These are phyloP conservation scores for Chrysoporthe austroafricana DNA, from an alignment of 2,329 filamentous ascomycete genomes.

Conservation along the genomic window DNA sequence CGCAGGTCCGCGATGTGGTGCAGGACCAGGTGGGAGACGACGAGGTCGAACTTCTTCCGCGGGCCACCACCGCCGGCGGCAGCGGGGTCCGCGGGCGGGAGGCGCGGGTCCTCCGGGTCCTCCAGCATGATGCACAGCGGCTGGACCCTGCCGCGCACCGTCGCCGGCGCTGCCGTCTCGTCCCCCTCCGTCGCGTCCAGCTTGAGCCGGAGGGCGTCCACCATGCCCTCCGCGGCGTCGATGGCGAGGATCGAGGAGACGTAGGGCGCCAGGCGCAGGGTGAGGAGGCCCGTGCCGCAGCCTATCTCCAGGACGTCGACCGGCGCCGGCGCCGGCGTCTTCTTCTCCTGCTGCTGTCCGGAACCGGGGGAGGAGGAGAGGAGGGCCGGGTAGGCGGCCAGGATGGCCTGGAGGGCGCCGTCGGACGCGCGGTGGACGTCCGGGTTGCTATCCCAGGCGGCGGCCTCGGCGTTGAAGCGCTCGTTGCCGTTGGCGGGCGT, in stretches of 20 bases:
- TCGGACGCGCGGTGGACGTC: slow-evolving; percentile 50
- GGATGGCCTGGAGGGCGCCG: slow-evolving; percentile 50
- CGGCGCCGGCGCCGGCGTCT: too few relatives aligned
- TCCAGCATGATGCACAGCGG: slow-evolving; percentile 52
- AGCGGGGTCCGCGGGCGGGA: slow-evolving; percentile 41
- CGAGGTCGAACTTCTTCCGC: slow-evolving; percentile 52
- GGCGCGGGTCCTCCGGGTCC: slow-evolving; percentile 50
- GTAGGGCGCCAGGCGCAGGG: slow-evolving; percentile 51
- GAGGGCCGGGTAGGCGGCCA: slow-evolving; percentile 32
- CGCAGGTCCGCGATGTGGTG: slow-evolving; percentile 57
- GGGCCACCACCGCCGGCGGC: slow-evolving; percentile 31
- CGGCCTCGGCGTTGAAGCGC: slow-evolving; percentile 59
- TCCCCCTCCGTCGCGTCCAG: slow-evolving; percentile 32
- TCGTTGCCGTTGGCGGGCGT: slow-evolving; percentile 36
- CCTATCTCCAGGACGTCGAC: slow-evolving; percentile 59
- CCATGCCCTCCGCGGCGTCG: slow-evolving; percentile 59
- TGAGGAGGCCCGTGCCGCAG: slow-evolving; percentile 60
- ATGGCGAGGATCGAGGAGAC: slow-evolving; percentile 54
- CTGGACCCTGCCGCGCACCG: slow-evolving; percentile 35
- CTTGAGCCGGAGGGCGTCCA: slow-evolving; percentile 52
- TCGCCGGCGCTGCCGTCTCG: background rate
- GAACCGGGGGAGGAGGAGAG: slow-evolving; percentile 23
- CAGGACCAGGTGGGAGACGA: slow-evolving; percentile 57
- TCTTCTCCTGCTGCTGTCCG: too few relatives aligned
- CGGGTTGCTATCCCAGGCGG: slow-evolving; percentile 57